Base-by-base conservation (phyloP, 163 green algal genomes). In the Prototheca wickerhamii region DNA sequence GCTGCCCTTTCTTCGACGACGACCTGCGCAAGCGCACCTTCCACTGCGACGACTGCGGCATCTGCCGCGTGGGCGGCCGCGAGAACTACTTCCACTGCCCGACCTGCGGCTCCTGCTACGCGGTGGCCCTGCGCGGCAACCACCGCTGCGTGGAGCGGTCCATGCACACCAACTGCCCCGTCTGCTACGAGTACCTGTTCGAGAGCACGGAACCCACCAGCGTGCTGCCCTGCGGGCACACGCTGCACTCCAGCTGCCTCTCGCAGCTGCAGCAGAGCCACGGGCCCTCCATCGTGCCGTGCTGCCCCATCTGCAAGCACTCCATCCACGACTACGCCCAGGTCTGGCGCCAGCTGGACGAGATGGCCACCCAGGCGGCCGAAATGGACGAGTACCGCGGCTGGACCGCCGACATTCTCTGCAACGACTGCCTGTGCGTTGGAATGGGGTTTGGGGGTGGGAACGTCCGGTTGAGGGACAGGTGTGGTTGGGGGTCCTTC, bases 41-140 rank as follows among this genome's bases (percentile, higher is more conserved):
- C 65, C 91, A 97, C 77, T 97, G 91, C 64, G 67, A 84, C 53
- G 56, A 88, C 28, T 97, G 88, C 64, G 88, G 86, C 58, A 92
- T 68, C 4, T 95, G 87, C 83, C 78, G 91, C 10, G 87, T 97
- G 23, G 92, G 92, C 32, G 92, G 92, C 3, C 64, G 76, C 0
- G 75, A 90, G 4, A 93, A 96, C 67, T 98, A 91, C 76, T 98
- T 97, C 75, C 92, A 98, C 83, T 98, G 91, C 70, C 32, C 72
- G 28, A 91, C 76, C 1, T 96, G 90, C 77, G 91, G 89, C 66
- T 93, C 84, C 74, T 96, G 89, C 82, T 95, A 95, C 70, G 75
- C 75, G 32, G n/a, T 25, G 10, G 7, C 46, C 4, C 66, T 84
- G 66, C 76, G 84, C 60, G 77, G 79, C 64, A 86, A 82, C 59